Evolutionary conservation across 192 early-diverging fungal genomes (phyloP).

Genomic region (Lobosporangium transversale): DNA sequence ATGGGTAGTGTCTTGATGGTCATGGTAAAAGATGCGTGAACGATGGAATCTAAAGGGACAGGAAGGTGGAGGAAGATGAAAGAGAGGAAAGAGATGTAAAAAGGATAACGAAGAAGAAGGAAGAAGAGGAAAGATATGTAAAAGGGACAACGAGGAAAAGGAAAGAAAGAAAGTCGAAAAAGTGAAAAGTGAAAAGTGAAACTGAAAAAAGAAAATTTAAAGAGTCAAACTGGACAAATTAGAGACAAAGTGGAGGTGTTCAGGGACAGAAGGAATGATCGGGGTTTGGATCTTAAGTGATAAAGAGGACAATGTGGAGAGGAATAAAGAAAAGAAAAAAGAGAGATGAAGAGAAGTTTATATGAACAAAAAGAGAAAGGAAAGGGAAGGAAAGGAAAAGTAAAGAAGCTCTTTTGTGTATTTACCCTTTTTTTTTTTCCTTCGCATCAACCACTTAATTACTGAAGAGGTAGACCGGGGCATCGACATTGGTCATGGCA

Average conservation of each 20-base stretch:
- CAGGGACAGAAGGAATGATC: conserved; percentile 10
- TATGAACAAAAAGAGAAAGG: too few relatives aligned
- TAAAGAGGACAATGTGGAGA: too few relatives aligned
- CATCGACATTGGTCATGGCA: neutral
- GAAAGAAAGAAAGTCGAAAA: too few relatives aligned
- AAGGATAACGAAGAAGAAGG: conserved; percentile 1
- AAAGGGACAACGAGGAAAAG: neutral
- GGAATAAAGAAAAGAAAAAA: neutral
- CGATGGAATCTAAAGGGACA: neutral
- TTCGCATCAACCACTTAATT: conserved; percentile 20
- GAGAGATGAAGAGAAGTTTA: too few relatives aligned
- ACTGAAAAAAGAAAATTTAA: too few relatives aligned
- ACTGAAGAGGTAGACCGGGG: conserved; percentile 33
- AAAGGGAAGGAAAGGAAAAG: neutral
- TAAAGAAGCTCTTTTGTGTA: neutral
- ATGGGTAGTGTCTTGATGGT: conserved; percentile 43
- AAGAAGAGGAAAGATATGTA: neutral
- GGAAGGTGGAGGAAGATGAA: neutral
- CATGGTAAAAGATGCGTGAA: conserved; percentile 8
- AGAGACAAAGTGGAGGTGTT: too few relatives aligned
- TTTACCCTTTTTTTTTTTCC: neutral
- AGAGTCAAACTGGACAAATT: too few relatives aligned
- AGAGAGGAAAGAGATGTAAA: neutral
- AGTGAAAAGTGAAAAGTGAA: too few relatives aligned
- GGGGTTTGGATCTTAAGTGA: conserved; percentile 14